Base-by-base conservation (phyloP, 495 filamentous ascomycete genomes). In the Cetradonia linearis region DNA sequence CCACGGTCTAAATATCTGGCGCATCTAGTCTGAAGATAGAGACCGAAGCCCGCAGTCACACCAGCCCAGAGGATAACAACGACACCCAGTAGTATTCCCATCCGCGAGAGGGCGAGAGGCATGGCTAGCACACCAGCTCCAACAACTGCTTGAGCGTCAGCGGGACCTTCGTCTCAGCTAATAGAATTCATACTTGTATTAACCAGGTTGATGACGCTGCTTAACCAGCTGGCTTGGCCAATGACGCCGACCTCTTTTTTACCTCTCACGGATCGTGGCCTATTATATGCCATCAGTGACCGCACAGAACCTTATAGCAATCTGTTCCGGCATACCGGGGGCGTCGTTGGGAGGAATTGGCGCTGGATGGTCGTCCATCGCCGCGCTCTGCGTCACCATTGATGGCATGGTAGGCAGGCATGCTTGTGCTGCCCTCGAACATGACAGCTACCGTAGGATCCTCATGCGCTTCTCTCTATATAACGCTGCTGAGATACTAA, bases 61-160 rank as follows among this genome's bases (percentile, higher is more conserved):
- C 87, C 93, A 20, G 91, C 91, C 89, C 94, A 98, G 33, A 95
- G 46, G 36, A 98, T 91, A 5, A 98, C 83, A 56, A 91, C 70
- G 33, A 85, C 76, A 23, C 93, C 93, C 28, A 96, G 79, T 23
- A 85, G 68, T 62, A 97, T 89, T 61, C 84, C 94, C 76, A 96
- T 95, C 63, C 95, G 87, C 11, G 88, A 90, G 72, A 98, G 83
- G 11, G 91, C 94, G 5, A 86, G 82, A 14, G 92, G 92, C 91
- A 96, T 96, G 23, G 91, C 91, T 20, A 98, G 82, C 2, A 94
- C 87, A 42, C 93, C 93, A 49, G 93, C 93, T 44, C 93, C 93
- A 67, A 98, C 80, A 66, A 96, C 89, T 95, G 68, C 46, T 9
- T 38, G n/a, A 20, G 25, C 7, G 46, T 66, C 33, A 70, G 65